Base-by-base conservation (phyloP, 306 rosid species). In the Citrullus amarus region DNA sequence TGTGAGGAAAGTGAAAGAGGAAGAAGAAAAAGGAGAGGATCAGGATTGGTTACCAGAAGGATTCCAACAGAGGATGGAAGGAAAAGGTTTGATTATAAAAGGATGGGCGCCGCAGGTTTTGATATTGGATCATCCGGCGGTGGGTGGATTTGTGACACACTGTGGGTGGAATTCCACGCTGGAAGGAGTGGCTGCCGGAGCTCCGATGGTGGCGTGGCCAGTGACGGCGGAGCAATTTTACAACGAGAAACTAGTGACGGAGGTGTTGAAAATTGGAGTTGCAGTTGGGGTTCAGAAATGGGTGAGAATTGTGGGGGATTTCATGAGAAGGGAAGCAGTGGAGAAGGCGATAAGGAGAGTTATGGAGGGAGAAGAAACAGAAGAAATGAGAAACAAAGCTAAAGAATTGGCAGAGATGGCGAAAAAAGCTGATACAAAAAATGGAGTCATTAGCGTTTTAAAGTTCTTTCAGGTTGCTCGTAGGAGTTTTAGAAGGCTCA, bases 121-220 rank as follows among this genome's bases (percentile, higher is more conserved):
- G 86, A 88, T 92, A n/a, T 59, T 90, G 66, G 93, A 88, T 32
- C 91, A 88, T 38, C 70, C 1, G 6, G 84, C 90, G 0, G 72
- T 90, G 4, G 90, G 89, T 17, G 97, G 92, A 58, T 92, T 88
- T 34, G 50, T 92, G 88, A 92, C 91, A 0, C 95, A 92, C 22
- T 92, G 91, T 34, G 95, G 97, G 18, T 92, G 97, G 94, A 92
- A 92, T 48, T 92, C 97, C 7, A 85, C 86, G 10, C 9, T 90
- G 82, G 97, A 92, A 79, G 85, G 91, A 2, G 59, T 88, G 48
- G 69, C 85, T 4, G 79, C 81, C 7, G 91, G 93, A 0, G 87
- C 87, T 53, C 89, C 93, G 1, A 86, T 90, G 95, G 79, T 83
- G 7, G 86, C 93, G 4, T 36, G 56, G 56, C 56, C 56, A 2